Evolutionary conservation across 768 basidiomycete species (phyloP).

Genomic region (Hygrocybe punicea): DNA sequence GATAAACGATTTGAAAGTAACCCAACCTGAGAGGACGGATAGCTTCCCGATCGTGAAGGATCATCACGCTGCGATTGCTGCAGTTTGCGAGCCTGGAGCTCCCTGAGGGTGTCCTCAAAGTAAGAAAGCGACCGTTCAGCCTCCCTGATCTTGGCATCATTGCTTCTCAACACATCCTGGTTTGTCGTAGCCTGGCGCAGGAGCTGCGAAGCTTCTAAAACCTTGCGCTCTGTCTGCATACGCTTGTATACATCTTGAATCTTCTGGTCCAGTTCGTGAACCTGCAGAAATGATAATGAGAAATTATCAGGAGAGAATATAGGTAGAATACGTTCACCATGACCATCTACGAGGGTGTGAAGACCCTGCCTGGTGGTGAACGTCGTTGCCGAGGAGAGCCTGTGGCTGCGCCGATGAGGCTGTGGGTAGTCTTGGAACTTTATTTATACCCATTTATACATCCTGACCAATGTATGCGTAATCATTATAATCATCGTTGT

Average conservation of each 20-base stretch:
- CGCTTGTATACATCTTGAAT: slow-evolving; percentile 86
- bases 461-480: neutral
- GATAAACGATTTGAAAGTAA: slow-evolving; percentile 3
- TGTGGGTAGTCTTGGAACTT: neutral
- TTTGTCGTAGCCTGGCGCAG: slow-evolving; percentile 81
- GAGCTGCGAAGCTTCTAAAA: slow-evolving; percentile 78
- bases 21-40: slow-evolving; percentile 43
- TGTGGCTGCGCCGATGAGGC: neutral
- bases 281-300: slow-evolving; percentile 29
- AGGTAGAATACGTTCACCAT: slow-evolving; percentile 18
- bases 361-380: neutral
- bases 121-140: slow-evolving; percentile 80
- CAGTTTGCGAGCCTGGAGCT: slow-evolving; percentile 76
- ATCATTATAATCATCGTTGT: no score
- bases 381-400: neutral
- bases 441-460: slow-evolving; percentile 1
- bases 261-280: slow-evolving; percentile 83
- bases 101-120: slow-evolving; percentile 80
- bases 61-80: slow-evolving; percentile 55
- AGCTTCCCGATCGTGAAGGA: slow-evolving; percentile 51
- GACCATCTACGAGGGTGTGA: slow-evolving; percentile 3
- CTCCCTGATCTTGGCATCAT: slow-evolving; percentile 83
- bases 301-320: neutral
- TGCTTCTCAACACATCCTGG: slow-evolving; percentile 77
- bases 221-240: slow-evolving; percentile 90